Evolutionary conservation across 2,329 filamentous ascomycete genomes (phyloP).

Genomic region (Samsoniella hepiali): DNA sequence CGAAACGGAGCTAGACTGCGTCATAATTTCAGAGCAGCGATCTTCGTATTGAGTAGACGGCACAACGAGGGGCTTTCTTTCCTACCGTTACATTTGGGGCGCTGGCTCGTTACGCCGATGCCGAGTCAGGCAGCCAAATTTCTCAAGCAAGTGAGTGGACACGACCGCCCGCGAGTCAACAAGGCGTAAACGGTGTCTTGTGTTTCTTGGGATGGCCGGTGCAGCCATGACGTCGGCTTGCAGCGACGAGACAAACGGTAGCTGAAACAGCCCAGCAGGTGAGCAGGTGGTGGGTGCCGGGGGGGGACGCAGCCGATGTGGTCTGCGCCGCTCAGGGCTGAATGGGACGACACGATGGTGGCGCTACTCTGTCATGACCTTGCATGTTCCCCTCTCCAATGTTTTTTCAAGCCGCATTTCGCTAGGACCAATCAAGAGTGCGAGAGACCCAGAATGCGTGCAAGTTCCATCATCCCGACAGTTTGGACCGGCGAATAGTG

Average conservation of each 20-base stretch:
- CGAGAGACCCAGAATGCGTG: too few relatives aligned
- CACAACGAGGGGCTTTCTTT: neutral
- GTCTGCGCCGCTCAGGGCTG: neutral
- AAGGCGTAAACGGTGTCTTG: too few relatives aligned
- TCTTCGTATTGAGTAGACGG: too few relatives aligned
- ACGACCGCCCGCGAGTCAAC: too few relatives aligned
- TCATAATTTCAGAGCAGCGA: neutral
- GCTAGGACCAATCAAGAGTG: neutral
- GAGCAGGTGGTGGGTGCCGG: neutral
- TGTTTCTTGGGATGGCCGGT: too few relatives aligned
- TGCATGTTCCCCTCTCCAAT: neutral
- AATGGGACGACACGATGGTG: constrained; percentile 8
- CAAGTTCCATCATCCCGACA: neutral
- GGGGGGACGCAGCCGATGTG: neutral
- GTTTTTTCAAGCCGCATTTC: neutral
- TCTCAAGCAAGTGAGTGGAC: neutral
- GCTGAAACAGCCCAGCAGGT: too few relatives aligned
- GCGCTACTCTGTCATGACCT: neutral
- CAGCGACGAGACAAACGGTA: too few relatives aligned
- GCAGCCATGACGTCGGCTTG: too few relatives aligned
- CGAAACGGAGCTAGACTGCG: neutral
- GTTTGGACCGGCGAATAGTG: neutral
- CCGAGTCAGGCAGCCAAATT: neutral
- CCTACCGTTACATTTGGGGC: neutral
- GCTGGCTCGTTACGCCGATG: too few relatives aligned